A percentile compares a stretch with the other conserved stretches of the same genome.
Conservation (phyloP, 1,139 yeast genomes). For the Kodamaea anthophila region DNA sequence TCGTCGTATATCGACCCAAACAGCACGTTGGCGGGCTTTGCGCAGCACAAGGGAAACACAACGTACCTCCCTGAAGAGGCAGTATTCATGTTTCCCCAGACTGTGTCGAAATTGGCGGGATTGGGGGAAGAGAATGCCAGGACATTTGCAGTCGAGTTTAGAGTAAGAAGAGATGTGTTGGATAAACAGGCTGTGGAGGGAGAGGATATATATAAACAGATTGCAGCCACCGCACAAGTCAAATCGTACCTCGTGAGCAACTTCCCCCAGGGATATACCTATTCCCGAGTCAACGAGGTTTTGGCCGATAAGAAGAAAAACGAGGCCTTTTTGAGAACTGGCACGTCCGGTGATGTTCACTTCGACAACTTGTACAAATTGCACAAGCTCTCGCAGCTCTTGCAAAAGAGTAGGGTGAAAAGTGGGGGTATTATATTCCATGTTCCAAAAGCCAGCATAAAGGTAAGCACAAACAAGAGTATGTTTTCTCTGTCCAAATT, state of each 20-base stretch:
- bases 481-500: conserved; percentile 2
- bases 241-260: conserved; percentile 20
- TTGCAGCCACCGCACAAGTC: conserved; percentile 6
- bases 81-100: conserved; percentile 64
- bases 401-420: conserved; percentile 19
- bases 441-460: conserved; percentile 12
- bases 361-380: conserved; percentile 24
- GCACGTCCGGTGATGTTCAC: conserved; percentile 13
- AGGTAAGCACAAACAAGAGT: conserved; percentile 7
- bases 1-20: conserved; percentile 50
- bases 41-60: conserved; percentile 59
- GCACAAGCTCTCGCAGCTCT: conserved; percentile 23
- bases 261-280: conserved; percentile 36
- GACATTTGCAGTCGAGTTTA: conserved; percentile 42
- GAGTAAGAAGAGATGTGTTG: conserved; percentile 17
- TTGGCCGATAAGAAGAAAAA: conserved; percentile 15
- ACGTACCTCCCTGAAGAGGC: conserved; percentile 67
- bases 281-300: conserved; percentile 28
- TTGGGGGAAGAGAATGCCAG: conserved; percentile 48
- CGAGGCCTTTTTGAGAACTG: conserved; percentile 5
- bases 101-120: conserved; percentile 49
- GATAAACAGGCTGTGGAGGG: background rate
- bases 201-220: background rate
- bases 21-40: conserved; percentile 50
- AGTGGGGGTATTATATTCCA: conserved; percentile 19